Conservation (phyloP, 2,329 filamentous ascomycete genomes). For the Cryphonectria carpinicola region DNA sequence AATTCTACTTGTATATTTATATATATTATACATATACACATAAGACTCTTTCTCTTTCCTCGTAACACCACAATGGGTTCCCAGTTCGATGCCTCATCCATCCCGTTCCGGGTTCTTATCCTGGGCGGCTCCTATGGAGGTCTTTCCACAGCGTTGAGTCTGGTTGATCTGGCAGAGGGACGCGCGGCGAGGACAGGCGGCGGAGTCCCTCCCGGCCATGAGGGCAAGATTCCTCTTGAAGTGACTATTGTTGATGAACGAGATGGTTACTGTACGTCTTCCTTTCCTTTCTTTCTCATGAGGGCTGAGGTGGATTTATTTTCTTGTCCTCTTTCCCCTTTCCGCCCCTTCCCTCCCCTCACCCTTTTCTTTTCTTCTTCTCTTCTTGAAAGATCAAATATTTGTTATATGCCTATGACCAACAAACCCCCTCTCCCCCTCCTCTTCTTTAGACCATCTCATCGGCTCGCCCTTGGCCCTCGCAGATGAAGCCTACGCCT, state of each 20-base stretch:
- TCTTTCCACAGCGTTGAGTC: constrained; percentile 66
- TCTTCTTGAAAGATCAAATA: neutral
- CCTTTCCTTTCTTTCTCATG: neutral
- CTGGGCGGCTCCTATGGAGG: constrained; percentile 76
- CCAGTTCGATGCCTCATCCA: constrained; percentile 17
- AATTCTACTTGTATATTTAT: neutral
- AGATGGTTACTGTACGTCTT: constrained; percentile 76
- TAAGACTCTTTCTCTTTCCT: neutral
- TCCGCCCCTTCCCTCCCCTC: too few species aligned
- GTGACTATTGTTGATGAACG: constrained; percentile 78
- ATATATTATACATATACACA: too few species aligned
- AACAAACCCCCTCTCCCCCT: too few species aligned
- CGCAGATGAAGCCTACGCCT: constrained; percentile 63
- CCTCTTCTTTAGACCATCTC: constrained; percentile 62
- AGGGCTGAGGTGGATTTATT: too few species aligned
- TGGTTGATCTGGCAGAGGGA: constrained; percentile 67
- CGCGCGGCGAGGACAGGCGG: constrained; percentile 50
- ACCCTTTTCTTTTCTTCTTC: neutral
- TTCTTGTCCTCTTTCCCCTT: too few species aligned
- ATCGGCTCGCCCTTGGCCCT: constrained; percentile 77
- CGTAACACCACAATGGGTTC: constrained; percentile 17
- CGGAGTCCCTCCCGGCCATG: constrained; percentile 32
- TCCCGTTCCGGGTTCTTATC: constrained; percentile 62
- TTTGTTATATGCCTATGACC: too few species aligned
- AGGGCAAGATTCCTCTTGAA: constrained; percentile 57